Conservation (phyloP, 331 rosid species). For the Dryas integrifolia region DNA sequence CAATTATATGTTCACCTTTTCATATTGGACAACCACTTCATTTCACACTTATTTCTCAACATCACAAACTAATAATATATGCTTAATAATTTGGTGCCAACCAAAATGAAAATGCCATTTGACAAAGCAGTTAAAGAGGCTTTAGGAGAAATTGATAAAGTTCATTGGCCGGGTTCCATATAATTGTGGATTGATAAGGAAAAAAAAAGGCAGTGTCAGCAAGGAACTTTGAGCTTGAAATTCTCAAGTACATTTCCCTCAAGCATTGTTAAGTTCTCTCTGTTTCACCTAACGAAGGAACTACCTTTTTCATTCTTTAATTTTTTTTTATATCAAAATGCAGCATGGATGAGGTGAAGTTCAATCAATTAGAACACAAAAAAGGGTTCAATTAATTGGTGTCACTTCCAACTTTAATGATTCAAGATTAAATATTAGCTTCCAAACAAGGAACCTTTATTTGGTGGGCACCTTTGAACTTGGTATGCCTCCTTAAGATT, state of each 20-base stretch:
- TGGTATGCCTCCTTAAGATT: not conserved
- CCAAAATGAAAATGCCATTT: not conserved
- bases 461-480: constrained; percentile 12
- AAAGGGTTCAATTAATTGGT: not conserved
- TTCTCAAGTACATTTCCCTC: too few species aligned
- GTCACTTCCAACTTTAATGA: constrained; percentile 12
- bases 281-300: too few species aligned
- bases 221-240: too few species aligned
- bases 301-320: too few species aligned
- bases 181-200: not conserved
- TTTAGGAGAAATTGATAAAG: not conserved
- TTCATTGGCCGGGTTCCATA: not conserved
- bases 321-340: not conserved
- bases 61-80: not conserved
- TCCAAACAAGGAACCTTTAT: not conserved
- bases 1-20: not conserved
- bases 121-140: constrained; percentile 7
- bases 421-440: not conserved
- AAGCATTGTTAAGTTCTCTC: too few species aligned
- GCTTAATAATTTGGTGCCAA: not conserved
- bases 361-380: not conserved
- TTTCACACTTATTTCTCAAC: not conserved
- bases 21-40: not conserved
- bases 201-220: too few species aligned
- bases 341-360: not conserved